A percentile compares a stretch with the other conserved stretches of the same genome.
Conservation (phyloP, 495 filamentous ascomycete genomes). For the Penicillium salamii region DNA sequence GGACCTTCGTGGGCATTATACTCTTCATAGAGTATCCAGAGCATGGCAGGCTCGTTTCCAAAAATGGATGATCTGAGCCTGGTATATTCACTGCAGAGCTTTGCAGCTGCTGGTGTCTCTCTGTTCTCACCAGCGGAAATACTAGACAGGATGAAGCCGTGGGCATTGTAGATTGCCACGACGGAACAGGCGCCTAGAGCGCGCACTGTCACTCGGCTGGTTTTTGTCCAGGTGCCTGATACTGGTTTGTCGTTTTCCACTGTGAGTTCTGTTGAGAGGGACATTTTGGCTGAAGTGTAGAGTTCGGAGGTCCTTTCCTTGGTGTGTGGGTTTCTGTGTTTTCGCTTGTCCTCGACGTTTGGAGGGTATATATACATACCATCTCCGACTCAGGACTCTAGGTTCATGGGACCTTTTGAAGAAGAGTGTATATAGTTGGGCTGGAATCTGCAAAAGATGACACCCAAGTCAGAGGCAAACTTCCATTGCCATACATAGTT, state of each 20-base stretch:
- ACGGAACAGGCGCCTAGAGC: not conserved
- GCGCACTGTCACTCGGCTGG: not conserved
- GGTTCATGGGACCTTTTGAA: not conserved
- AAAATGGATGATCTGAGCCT: not conserved
- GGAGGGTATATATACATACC: not conserved
- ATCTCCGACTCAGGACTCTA: no score
- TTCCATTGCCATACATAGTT: not conserved
- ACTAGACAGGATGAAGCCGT: not conserved
- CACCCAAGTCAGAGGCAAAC: constrained; percentile 1
- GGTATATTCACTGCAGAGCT: not conserved
- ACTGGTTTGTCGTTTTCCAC: not conserved
- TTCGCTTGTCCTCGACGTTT: not conserved
- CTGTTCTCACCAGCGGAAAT: not conserved
- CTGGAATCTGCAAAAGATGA: constrained; percentile 1
- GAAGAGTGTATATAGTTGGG: not conserved
- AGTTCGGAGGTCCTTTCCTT: no score
- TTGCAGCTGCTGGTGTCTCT: not conserved
- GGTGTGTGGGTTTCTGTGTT: no score
- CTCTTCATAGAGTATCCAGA: not conserved
- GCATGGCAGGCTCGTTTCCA: not conserved
- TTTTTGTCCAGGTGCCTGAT: not conserved
- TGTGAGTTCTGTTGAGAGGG: no score
- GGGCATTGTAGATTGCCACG: not conserved
- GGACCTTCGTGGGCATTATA: not conserved
- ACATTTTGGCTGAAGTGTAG: no score